Base-by-base conservation (phyloP, 345 rosid species). In the Gossypium bickii region DNA sequence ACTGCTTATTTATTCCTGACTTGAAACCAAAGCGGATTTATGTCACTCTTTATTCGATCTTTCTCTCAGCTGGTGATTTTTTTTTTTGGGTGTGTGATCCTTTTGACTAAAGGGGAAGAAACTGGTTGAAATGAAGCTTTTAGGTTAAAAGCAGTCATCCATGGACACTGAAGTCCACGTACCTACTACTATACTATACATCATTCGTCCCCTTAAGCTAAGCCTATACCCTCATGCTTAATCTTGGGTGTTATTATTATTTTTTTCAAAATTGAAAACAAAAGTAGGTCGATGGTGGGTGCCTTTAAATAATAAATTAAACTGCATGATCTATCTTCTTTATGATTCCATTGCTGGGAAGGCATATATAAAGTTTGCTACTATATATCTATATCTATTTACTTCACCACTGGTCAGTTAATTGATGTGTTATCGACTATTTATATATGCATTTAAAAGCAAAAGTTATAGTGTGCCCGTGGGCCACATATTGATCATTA, bases 151-250 rank as follows among this genome's bases (percentile, higher is more conserved):
- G 82, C 66, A 70, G 38, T 2, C 63, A 24, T 41, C 60, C 58
- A 58, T 34, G 78, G 89, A 87, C 87, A 84, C 87, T 85, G 90
- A 85, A 87, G 93, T 85, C 93, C 88, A 87, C 82, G 85, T 79
- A 79, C 77, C 78, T 73, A 64, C 76, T 34, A 34, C 41, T 34
- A 34, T 34, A 29, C 38, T 72, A 66, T 65, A 2, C 43, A 22
- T 25, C 20, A 13, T 20, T 25, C 44, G 16, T 27, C 2, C n/a
- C 67, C 70, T 44, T 65, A 72, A 73, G n/a, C 61, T 27, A 38
- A 34, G 79, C 80, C 34, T 20, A 58, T 73, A 61, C 72, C 20
- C 49, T 18, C 71, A 7, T 25, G 25, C 16, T 77, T 49, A 63
- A 52, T 71, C 71, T 47, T 24, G n/a, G 12, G 3, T 27, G 12